These are phyloP conservation scores for Besnoitia besnoiti DNA, from an alignment of 169 alveolate species.

Conservation along the genomic window DNA sequence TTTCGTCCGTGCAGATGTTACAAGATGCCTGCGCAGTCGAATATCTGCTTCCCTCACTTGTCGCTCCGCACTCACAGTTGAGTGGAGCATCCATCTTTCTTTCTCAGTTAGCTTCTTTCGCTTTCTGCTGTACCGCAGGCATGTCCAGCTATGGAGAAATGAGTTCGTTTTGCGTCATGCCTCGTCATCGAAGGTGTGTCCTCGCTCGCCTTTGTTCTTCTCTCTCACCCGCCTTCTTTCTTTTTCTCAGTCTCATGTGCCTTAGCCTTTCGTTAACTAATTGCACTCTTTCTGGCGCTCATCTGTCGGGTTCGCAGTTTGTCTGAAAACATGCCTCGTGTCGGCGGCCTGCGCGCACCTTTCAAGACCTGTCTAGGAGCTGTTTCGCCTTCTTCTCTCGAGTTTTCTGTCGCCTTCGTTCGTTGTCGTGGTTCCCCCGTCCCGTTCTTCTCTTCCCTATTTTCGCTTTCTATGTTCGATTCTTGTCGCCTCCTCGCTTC, in stretches of 20 bases:
- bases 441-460: neutral
- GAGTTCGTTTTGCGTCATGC: constrained; percentile 47
- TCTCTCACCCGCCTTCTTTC: neutral
- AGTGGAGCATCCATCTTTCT: neutral
- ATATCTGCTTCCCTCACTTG: neutral
- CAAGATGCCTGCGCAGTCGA: neutral
- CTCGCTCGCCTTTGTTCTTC: neutral
- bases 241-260: neutral
- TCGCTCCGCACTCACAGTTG: neutral
- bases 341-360: neutral
- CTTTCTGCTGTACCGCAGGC: neutral
- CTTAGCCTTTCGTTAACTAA: no score
- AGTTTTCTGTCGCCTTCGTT: neutral
- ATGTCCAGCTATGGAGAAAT: constrained; percentile 57
- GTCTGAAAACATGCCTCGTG: no score
- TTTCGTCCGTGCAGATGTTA: neutral
- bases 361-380: neutral
- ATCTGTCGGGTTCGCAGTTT: no score
- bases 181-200: constrained; percentile 44
- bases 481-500: neutral
- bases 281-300: no score
- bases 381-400: neutral
- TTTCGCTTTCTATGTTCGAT: no score
- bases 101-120: neutral
- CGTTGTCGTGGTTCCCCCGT: neutral